Evolutionary conservation across 352 stramenopile genomes (phyloP), one percentile per base, ranked within the genome.

Genomic region (Phytophthora cryptogea): DNA sequence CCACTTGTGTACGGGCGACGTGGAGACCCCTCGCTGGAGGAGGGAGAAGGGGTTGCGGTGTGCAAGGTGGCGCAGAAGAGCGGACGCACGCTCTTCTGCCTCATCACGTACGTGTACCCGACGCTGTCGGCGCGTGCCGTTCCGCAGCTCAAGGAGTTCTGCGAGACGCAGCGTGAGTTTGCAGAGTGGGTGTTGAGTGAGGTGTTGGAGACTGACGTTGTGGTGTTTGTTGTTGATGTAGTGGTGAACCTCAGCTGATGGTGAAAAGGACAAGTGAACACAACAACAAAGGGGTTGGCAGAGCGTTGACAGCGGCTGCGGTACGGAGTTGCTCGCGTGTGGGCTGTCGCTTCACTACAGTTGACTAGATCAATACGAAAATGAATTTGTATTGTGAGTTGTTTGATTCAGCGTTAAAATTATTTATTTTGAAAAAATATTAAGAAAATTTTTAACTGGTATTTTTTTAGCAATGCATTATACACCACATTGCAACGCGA

Each of bases 81-180:
- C 46, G 54, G 30, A 32, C 63, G 63, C 48, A 66, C 64, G 8
- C 66, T 94, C 40, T 91, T 72, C 61, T 86, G 70, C 52, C 78
- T 94, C 57, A 90, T 92, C 59, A 94, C 84, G 30, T 94, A 94
- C 69, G 70, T 78, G 37, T 90, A 90, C 55, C 84, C 84, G 58
- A 94, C 82, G 46, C 64, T 92, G 35, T 94, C 84, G 33, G 80
- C 84, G 31, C 80, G 82, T 53, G 82, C 79, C 9, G 82, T 89
- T 37, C 82, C 84, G 30, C 82, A 91, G 55, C 75, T 92, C 44
- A 86, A 90, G 58, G 79, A 88, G 5, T 93, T 93, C 45, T 91
- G 81, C 62, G 75, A 89, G 42, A 83, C 66, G 9, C 57, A 80
- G 10, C 44, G 76, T 86, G 49, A 41, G 73, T 70, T 40, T 3